Evolutionary conservation across 805 yeast species (phyloP), one percentile per base, ranked within the genome.

Genomic region (Middelhovenomyces tepae): DNA sequence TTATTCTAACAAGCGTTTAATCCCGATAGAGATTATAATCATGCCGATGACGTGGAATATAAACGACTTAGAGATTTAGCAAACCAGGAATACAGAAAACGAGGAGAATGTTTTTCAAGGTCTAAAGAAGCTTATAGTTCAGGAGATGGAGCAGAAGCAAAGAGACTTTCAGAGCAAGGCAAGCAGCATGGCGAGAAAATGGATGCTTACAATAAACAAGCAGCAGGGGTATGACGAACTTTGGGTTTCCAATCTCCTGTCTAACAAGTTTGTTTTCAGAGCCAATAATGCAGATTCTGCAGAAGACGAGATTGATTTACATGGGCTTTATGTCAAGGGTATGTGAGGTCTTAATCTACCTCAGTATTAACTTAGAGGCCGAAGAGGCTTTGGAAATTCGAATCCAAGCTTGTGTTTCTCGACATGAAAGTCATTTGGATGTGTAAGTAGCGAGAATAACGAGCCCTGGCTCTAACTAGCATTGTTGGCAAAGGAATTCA

Each of bases 401-500:
- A 37, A 69, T 89, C 31, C 66, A 68, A n/a, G 75, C 74, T 17
- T 84, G 77, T 34, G 65, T 73, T 10, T 50, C 51, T 23, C 61
- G 73, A 16, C 62, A 71, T 35, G 91, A 83, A 50, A 56, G 69
- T 2, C 72, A 69, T 31, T 60, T 89, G 27, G 72, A 75, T 42
- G 91, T 85, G 44, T 39, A 42, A 31, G 48, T 44, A 5, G 10
- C 9, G 23, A 9, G 10, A 21, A 9, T 21, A 21, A n/a, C 11
- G 9, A n/a, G 9, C 15, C 9, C 15, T 25, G 28, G 28, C 15
- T 8, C 11, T 25, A 25, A 25, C 9, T 22, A 26, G 29, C 7
- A 87, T 89, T 54, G 96, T 86, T 7, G 97, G 97, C 7, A 89
- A 89, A 57, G 97, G 96, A 5, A 51, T 75, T 26, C 97, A 87